Evolutionary conservation across 2,329 filamentous ascomycete species (phyloP), one percentile per base, ranked within the genome.

Genomic region (Aaosphaeria arxii): DNA sequence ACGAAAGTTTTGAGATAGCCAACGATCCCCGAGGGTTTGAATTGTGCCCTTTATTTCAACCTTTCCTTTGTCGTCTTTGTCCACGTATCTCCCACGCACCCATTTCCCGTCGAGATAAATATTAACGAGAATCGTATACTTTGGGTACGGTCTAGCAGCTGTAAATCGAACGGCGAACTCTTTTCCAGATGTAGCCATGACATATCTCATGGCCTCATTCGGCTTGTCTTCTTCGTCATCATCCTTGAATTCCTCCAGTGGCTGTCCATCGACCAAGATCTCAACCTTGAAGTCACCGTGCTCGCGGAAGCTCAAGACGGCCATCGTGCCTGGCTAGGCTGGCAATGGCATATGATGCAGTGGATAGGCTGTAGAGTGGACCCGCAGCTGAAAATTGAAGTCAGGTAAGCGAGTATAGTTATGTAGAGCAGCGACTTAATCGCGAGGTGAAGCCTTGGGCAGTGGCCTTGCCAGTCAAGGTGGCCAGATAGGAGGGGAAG

Each of bases 131-230:
- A 36, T 36, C 2, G 9, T 13, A 36, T 36, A 11, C 33, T 9
- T 36, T 11, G 33, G 33, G 33, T 11, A 36, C 9, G 33, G 33
- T 9, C 33, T 9, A 13, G 33, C 13, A 13, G 57, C 59, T 0
- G 46, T 48, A 24, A 52, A 47, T 6, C 32, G 38, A 5, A 66
- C 45, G 3, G 46, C 42, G 44, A 70, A 64, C 1, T 50, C 24
- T 5, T 50, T 46, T 2, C 55, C 58, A 1, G 64, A 56, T 6
- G 42, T 45, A 0, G 59, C 58, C 42, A 63, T 58, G 4, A 70
- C 50, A 42, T 68, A 69, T 39, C 58, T 64, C 6, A 55, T 57
- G 5, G 56, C 44, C 1, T 45, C 53, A 11, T 56, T 51, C 1
- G 40, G 40, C 0, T 44, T 7, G 4, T 46, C 40, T 5, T 48